phyloP scores from a whole-genome alignment of 129 eudicot species.

The Oenanthe sinensis region DNA sequence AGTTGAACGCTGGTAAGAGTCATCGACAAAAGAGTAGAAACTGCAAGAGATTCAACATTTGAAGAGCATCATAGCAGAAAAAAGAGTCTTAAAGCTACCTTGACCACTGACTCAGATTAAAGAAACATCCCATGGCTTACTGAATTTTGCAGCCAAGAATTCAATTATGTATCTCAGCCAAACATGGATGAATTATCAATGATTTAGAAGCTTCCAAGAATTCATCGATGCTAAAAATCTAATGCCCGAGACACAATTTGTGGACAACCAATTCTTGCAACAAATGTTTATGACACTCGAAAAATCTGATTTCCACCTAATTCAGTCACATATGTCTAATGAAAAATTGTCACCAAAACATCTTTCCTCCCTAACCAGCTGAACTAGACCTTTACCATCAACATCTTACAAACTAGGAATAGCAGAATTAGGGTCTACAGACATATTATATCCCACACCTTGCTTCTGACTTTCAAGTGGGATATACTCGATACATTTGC shows the following conservation, averaged over 20 bases:
- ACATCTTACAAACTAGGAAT: background rate
- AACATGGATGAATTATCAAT: background rate
- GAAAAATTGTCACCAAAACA: background rate
- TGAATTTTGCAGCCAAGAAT: background rate
- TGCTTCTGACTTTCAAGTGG: background rate
- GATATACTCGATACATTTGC: background rate
- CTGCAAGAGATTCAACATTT: background rate
- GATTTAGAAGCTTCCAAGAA: background rate
- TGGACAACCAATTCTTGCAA: background rate
- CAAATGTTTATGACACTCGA: background rate
- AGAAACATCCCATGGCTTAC: background rate
- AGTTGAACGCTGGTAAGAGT: background rate
- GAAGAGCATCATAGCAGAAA: background rate
- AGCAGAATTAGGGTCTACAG: background rate
- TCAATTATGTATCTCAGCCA: background rate
- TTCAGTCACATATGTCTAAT: background rate
- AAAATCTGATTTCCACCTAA: background rate
- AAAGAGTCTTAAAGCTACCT: background rate
- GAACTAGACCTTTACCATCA: background rate
- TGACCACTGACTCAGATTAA: background rate
- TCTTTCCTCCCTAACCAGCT: background rate
- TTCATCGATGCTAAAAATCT: background rate
- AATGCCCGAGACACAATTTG: background rate
- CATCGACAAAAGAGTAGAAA: background rate
- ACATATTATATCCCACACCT: background rate